phyloP scores from a whole-genome alignment of 192 early-diverging fungal genomes.

The Mycoemilia scoparia region DNA sequence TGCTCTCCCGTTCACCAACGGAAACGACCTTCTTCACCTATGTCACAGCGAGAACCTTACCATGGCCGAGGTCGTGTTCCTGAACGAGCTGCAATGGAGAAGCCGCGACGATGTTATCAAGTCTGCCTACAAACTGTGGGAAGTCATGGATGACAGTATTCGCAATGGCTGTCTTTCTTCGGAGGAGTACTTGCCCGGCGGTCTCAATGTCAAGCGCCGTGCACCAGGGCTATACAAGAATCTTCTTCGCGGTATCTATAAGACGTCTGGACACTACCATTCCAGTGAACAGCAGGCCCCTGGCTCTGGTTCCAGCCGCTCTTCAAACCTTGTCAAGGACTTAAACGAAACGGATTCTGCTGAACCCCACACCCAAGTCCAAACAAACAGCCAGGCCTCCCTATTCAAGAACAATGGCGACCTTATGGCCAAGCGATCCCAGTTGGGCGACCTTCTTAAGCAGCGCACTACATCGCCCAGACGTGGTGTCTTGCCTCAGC shows the following conservation, averaged over 20 bases:
- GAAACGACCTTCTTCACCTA: slow-evolving; percentile 54
- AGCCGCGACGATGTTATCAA: slow-evolving; percentile 59
- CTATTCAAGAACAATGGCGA: slow-evolving; percentile 12
- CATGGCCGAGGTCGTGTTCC: slow-evolving; percentile 90
- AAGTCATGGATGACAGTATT: slow-evolving; percentile 80
- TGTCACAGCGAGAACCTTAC: slow-evolving; percentile 68
- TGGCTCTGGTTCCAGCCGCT: slow-evolving; percentile 9
- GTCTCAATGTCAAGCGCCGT: slow-evolving; percentile 60
- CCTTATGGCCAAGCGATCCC: background rate
- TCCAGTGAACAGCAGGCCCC: slow-evolving; percentile 9
- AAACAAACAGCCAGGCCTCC: slow-evolving; percentile 18
- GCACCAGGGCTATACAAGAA: slow-evolving; percentile 77
- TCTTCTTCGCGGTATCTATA: slow-evolving; percentile 61
- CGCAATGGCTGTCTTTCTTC: slow-evolving; percentile 49
- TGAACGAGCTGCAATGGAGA: slow-evolving; percentile 86
- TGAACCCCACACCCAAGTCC: slow-evolving; percentile 9
- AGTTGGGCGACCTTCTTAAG: no score
- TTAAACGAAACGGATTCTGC: slow-evolving; percentile 4
- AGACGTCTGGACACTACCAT: no score
- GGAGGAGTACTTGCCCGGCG: slow-evolving; percentile 53
- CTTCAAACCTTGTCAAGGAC: slow-evolving; percentile 1
- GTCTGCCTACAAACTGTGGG: slow-evolving; percentile 66
- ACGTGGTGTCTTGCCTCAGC: slow-evolving; percentile 44
- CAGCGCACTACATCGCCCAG: slow-evolving; percentile 16
- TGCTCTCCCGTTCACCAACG: slow-evolving; percentile 68